Evolutionary conservation across 2,329 filamentous ascomycete species (phyloP).

Genomic region (Ophiostoma himal-ulmi): DNA sequence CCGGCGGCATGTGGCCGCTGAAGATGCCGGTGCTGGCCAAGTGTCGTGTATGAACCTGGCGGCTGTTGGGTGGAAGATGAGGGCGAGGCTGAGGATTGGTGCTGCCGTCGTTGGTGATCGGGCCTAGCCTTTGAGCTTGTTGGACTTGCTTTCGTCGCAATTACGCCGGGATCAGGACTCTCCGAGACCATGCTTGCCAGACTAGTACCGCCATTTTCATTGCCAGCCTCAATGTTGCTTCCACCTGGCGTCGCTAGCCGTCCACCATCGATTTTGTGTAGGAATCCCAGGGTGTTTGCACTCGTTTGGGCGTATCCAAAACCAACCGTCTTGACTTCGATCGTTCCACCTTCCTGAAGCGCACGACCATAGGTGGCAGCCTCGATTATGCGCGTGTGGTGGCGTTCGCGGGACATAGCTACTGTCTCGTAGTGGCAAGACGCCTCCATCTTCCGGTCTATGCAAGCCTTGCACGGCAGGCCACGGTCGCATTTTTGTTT

Average conservation of each 20-base stretch:
- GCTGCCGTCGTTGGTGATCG: neutral
- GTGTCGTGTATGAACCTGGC: constrained; percentile 11
- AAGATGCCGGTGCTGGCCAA: constrained; percentile 11
- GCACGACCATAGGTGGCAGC: constrained; percentile 24
- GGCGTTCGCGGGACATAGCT: constrained; percentile 38
- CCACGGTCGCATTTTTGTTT: constrained; percentile 61
- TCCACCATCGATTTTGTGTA: constrained; percentile 49
- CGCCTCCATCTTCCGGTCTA: constrained; percentile 49
- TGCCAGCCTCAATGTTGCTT: neutral
- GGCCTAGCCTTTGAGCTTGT: neutral
- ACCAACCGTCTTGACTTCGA: constrained; percentile 41
- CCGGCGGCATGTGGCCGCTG: constrained; percentile 38
- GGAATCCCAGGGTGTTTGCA: constrained; percentile 49
- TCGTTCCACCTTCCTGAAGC: constrained; percentile 30
- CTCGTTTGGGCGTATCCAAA: constrained; percentile 51
- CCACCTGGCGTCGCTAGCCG: constrained; percentile 16
- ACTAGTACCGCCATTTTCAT: neutral
- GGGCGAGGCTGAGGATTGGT: neutral
- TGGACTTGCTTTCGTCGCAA: neutral
- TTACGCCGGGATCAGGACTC: neutral
- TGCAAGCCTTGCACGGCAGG: constrained; percentile 55
- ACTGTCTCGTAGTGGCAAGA: constrained; percentile 54
- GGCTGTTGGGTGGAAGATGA: neutral
- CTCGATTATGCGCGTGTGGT: constrained; percentile 28
- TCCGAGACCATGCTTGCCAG: neutral